Base-by-base conservation (phyloP, 2,329 filamentous ascomycete genomes). In the Aspergillus puulaauensis region DNA sequence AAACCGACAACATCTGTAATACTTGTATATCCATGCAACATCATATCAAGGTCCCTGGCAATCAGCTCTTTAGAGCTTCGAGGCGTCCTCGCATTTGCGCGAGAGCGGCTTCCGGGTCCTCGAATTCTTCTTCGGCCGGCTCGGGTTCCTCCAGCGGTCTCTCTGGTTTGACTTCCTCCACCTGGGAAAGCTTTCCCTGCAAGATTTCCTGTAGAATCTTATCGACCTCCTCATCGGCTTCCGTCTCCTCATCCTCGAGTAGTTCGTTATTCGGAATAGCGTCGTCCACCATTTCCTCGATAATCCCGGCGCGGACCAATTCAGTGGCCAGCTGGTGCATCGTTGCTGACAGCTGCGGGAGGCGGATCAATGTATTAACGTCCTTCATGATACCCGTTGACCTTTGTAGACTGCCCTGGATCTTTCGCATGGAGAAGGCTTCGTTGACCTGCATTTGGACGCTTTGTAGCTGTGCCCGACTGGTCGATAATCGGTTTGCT, bases 361-460 rank as follows among this genome's bases (percentile, higher is more conserved):
- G 77, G 27, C 88, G 83, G 50, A 97, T 86, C 24, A 98, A 81
- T 15, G 83, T 84, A 75, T 98, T 98, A 59, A 99, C 91, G 73
- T 98, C 92, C 77, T 93, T 93, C 95, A 99, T 98, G 66, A 99
- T 93, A 45, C 90, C 90, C 8, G 93, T 93, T 66, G 88, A 91
- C 43, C 90, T 88, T 65, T 86, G 85, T 70, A 99, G 92, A 69
- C 89, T 92, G 46, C 93, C 93, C 77, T 98, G 93, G 63, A 99
- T 98, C 82, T 96, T 96, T 66, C 91, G 88, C 68, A 98, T 88
- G 2, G 91, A 90, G 75, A 98, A 98, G 1, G 95, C 93, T 79
- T 98, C 93, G 70, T 93, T 91, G 70, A 99, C 93, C 77, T 98
- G 95, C 92, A 98, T 96, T 76, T 93, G 89, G 44, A 99, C 93